Evolutionary conservation across 2,329 filamentous ascomycete species (phyloP).

Genomic region (Monosporascus cannonballus): DNA sequence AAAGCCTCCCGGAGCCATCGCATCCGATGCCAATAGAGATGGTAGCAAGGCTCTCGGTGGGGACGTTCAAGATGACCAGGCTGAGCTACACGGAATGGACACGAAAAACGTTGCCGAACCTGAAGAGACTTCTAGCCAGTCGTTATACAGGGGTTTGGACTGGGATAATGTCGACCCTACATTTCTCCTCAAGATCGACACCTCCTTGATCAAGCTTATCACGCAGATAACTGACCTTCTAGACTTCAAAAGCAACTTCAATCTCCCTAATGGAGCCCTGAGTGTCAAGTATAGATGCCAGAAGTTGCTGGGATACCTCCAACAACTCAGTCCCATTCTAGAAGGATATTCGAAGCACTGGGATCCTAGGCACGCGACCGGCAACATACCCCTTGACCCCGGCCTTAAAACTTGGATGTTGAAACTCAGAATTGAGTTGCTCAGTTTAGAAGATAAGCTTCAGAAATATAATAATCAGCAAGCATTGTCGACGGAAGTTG

Average conservation of each 20-base stretch:
- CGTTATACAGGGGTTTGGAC: slow-evolving; percentile 1
- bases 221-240: slow-evolving; percentile 3
- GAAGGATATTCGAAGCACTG: slow-evolving; percentile 13
- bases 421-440: slow-evolving; percentile 11
- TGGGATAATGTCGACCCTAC: slow-evolving; percentile 2
- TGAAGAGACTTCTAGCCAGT: background rate
- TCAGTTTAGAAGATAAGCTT: slow-evolving; percentile 7
- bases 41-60: background rate
- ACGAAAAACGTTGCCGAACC: slow-evolving; percentile 1
- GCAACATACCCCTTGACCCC: slow-evolving; percentile 14
- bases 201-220: slow-evolving; percentile 5
- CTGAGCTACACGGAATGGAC: slow-evolving; percentile 3
- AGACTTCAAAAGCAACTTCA: background rate
- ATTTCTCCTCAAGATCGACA: slow-evolving; percentile 3
- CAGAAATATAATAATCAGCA: background rate
- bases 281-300: slow-evolving; percentile 6
- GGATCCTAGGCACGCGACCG: background rate
- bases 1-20: background rate
- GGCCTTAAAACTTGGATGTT: slow-evolving; percentile 16
- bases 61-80: background rate
- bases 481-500: background rate
- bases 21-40: background rate
- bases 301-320: slow-evolving; percentile 8
- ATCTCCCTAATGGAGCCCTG: background rate
- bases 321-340: slow-evolving; percentile 12